Evolutionary conservation across 2,329 filamentous ascomycete species (phyloP), one percentile per base, ranked within the genome.

Genomic region (Fusarium austroafricanum): DNA sequence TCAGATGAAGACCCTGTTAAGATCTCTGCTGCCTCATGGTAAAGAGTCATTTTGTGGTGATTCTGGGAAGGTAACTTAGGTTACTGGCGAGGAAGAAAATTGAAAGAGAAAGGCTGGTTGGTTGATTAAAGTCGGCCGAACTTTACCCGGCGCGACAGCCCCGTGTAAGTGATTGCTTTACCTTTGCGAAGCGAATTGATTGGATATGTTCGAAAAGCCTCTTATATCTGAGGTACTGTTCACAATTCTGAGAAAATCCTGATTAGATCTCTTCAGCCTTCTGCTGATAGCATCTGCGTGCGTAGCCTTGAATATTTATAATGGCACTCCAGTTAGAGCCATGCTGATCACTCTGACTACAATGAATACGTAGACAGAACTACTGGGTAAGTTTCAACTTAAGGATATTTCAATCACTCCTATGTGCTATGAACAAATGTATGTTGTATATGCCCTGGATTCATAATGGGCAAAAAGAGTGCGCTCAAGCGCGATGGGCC

Each of bases 1-100:
- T 76, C 70, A 11, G 71, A 64, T 1, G 72, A 69, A 5, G 84
- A 81, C n/a, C 87, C 86, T 2, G 87, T 81, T 56, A 99, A 81
- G 35, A 97, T 83, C 15, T 89, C 85, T 6, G 92, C 93, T 9
- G 94, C 92, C 82, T 98, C 96, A 77, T 97, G 92, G 78, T 99
- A 99, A 57, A 99, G 90, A 46, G 94, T 97, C 95, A 98, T 98
- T 40, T 53, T 45, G 61, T 46, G 40, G 39, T 21, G 45, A 60
- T 26, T 31, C 28, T 39, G 3, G 5, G 14, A 44, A n/a, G 37
- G 43, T 35, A 37, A 23, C 21, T 23, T n/a, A 35, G 18, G 38
- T 46, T 37, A 29, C 21, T 54, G 37, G 45, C 43, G 47, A 62
- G 38, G 58, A 45, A 56, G 65, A 65, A 72, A 73, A 71, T 65